These are phyloP conservation scores for Rhodocollybia butyracea DNA, from an alignment of 768 basidiomycete species.

Conservation along the genomic window DNA sequence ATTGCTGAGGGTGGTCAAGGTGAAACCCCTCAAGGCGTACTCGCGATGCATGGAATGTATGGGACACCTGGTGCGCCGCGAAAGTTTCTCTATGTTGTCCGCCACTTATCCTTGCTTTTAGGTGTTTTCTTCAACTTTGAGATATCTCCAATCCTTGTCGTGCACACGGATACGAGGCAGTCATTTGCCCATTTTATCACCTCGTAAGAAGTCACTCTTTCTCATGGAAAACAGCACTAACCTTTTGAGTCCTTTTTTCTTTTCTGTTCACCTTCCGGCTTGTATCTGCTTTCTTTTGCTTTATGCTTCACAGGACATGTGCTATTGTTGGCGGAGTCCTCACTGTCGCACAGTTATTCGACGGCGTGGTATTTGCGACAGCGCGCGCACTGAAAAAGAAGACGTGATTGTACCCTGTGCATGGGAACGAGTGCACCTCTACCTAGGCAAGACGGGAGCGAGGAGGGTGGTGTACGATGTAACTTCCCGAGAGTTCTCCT, in stretches of 20 bases:
- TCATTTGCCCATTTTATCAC: conserved; percentile 98
- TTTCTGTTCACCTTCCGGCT: not conserved
- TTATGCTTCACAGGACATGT: conserved; percentile 64
- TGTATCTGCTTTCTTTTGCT: conserved; percentile 1
- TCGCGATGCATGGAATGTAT: conserved; percentile 66
- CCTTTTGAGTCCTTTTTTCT: not conserved
- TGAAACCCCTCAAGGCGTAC: conserved; percentile 59
- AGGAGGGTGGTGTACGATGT: too few species aligned
- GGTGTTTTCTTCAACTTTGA: conserved; percentile 93
- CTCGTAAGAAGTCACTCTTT: conserved; percentile 62
- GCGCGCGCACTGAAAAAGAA: conserved; percentile 67
- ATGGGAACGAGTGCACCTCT: not conserved
- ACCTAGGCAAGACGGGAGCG: too few species aligned
- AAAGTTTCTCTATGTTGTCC: not conserved
- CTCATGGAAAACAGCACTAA: not conserved
- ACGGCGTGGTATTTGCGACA: conserved; percentile 84
- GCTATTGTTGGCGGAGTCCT: conserved; percentile 97
- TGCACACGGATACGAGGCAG: conserved; percentile 87
- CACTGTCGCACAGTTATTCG: conserved; percentile 88
- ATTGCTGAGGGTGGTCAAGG: conserved; percentile 58
- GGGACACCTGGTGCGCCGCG: conserved; percentile 59
- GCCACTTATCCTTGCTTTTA: conserved; percentile 10
- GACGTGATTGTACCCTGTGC: conserved; percentile 32
- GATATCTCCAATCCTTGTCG: conserved; percentile 93
- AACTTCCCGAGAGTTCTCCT: too few species aligned